phyloP scores from a whole-genome alignment of 495 filamentous ascomycete genomes.

The Tuber calosporum region DNA sequence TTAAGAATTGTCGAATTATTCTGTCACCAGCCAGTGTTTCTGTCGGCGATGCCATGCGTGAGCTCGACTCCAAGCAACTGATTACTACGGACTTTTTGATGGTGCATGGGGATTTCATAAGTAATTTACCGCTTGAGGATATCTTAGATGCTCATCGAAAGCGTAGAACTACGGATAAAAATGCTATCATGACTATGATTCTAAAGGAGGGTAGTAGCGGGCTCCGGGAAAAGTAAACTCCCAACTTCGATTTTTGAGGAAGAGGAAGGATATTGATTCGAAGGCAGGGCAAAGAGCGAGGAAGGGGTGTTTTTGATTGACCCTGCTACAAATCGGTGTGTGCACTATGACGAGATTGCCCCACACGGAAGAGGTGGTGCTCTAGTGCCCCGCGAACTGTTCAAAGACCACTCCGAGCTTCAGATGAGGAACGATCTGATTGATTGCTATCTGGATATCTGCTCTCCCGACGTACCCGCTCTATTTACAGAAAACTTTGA shows the following conservation, averaged over 20 bases:
- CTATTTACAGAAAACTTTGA: slow-evolving; percentile 98
- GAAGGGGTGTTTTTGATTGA: slow-evolving; percentile 83
- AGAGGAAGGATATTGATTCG: slow-evolving; percentile 5
- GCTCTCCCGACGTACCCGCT: slow-evolving; percentile 87
- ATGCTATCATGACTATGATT: slow-evolving; percentile 98
- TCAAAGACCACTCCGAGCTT: slow-evolving; percentile 57
- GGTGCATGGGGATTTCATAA: slow-evolving; percentile 89
- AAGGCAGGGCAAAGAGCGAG: slow-evolving; percentile 51
- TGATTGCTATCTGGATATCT: slow-evolving; percentile 95
- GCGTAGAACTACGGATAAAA: slow-evolving; percentile 75
- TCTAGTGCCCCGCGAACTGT: slow-evolving; percentile 61
- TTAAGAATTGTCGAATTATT: slow-evolving; percentile 73
- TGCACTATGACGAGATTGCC: slow-evolving; percentile 83
- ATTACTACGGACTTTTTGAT: slow-evolving; percentile 87
- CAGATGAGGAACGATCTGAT: slow-evolving; percentile 82
- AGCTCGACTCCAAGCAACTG: slow-evolving; percentile 77
- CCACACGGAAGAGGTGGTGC: slow-evolving; percentile 39
- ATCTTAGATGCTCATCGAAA: slow-evolving; percentile 72
- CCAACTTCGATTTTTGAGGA: not conserved
- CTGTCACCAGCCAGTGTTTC: slow-evolving; percentile 73
- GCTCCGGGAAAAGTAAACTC: slow-evolving; percentile 59
- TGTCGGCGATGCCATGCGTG: slow-evolving; percentile 89
- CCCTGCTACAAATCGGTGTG: slow-evolving; percentile 66
- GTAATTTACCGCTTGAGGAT: slow-evolving; percentile 74
- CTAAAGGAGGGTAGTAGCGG: slow-evolving; percentile 66